These are phyloP conservation scores for Wilcoxina mikolae DNA, from an alignment of 495 filamentous ascomycete genomes.

Conservation along the genomic window DNA sequence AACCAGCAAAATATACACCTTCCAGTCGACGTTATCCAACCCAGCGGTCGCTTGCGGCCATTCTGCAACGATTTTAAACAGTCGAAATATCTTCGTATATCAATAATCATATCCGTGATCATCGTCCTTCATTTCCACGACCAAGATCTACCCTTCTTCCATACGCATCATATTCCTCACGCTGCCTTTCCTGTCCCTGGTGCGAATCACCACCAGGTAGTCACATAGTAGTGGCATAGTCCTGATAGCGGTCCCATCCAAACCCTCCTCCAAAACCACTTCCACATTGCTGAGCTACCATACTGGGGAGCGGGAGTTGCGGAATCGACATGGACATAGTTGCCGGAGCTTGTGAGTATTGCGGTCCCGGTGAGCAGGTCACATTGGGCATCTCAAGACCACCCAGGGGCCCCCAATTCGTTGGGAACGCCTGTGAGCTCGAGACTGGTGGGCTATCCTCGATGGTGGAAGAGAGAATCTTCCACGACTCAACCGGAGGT, in stretches of 20 bases:
- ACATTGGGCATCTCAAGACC: constrained; percentile 42
- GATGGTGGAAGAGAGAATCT: constrained; percentile 68
- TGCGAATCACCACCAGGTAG: constrained; percentile 28
- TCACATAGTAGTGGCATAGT: constrained; percentile 50
- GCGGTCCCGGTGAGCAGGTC: constrained; percentile 20
- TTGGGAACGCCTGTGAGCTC: constrained; percentile 46
- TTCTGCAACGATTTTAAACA: constrained; percentile 34
- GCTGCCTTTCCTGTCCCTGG: constrained; percentile 10
- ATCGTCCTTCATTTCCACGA: constrained; percentile 28
- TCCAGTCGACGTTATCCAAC: not conserved
- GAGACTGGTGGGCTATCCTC: constrained; percentile 45
- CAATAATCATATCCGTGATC: not conserved
- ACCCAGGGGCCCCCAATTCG: constrained; percentile 70
- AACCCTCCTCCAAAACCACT: constrained; percentile 53
- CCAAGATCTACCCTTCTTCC: constrained; percentile 30
- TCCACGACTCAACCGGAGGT: constrained; percentile 79
- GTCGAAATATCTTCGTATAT: constrained; percentile 22
- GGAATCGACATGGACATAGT: constrained; percentile 44
- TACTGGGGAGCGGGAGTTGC: constrained; percentile 73
- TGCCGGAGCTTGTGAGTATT: constrained; percentile 45
- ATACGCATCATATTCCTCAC: constrained; percentile 28
- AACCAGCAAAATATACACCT: not conserved
- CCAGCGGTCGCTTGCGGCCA: constrained; percentile 12
- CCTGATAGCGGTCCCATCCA: constrained; percentile 57
- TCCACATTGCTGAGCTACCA: constrained; percentile 70